Evolutionary conservation across 2,329 filamentous ascomycete genomes (phyloP).

Genomic region (Podosphaera fusca): DNA sequence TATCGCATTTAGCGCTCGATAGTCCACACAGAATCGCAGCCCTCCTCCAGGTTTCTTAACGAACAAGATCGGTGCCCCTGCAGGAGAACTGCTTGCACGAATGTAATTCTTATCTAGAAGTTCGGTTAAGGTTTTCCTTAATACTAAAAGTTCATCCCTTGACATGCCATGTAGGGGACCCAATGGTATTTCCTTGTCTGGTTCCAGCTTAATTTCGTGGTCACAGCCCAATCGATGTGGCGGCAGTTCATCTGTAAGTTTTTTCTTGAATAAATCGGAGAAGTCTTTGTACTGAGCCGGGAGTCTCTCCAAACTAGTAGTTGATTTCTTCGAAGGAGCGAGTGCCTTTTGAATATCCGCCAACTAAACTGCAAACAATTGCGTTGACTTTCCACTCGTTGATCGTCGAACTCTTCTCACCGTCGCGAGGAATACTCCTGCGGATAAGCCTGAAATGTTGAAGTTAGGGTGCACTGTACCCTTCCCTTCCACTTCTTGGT

Average conservation of each 20-base stretch:
- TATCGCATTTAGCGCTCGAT: background rate
- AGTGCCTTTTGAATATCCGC: background rate
- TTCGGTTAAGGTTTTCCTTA: too few species aligned
- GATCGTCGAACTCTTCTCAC: background rate
- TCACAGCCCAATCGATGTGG: too few species aligned
- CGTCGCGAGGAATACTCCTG: background rate
- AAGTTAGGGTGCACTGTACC: too few species aligned
- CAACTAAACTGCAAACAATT: background rate
- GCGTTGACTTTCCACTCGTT: background rate
- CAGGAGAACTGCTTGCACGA: background rate
- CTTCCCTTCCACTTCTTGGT: too few species aligned
- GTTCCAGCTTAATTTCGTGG: too few species aligned
- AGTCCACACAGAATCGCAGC: too few species aligned
- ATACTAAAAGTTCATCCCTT: too few species aligned
- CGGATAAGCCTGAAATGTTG: background rate
- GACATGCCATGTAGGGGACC: too few species aligned
- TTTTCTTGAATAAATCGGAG: too few species aligned
- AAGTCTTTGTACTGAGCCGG: background rate
- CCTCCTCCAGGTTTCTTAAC: background rate
- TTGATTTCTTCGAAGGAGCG: background rate
- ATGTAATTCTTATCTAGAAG: background rate
- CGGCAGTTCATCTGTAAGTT: too few species aligned
- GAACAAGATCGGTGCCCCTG: background rate
- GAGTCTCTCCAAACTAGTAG: background rate
- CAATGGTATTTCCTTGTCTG: too few species aligned